Evolutionary conservation across 1,284 basidiomycete genomes (phyloP), one percentile per base, ranked within the genome.

Genomic region (Moesziomyces globuligerus): DNA sequence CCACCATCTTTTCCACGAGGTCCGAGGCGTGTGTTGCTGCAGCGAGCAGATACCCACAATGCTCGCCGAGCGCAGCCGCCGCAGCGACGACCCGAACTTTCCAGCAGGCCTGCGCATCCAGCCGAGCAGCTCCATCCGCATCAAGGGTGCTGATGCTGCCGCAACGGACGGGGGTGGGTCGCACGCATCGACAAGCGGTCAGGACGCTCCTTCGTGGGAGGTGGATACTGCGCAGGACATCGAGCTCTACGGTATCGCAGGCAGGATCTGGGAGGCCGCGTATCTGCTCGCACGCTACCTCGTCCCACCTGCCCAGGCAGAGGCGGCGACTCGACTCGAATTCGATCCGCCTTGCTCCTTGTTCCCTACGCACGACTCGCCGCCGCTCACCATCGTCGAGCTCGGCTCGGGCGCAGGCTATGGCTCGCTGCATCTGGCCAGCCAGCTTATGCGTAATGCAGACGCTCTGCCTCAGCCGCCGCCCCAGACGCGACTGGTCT

Each of bases 221-320:
- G 49, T 64, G 44, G 80, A 82, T 39, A 74, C 62, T 4, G 48
- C 55, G 11, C 58, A 70, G 9, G 79, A 81, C 48, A 82, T 82
- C 45, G 60, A 67, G 11, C 25, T 47, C n/a, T 82, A 56, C 21
- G 80, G 80, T 7, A 82, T 82, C 13, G 80, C 80, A 15, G 80
- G 80, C 2, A 57, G 80, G 3, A 76, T 80, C 21, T 82, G 80
- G 76, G 80, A 82, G 47, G 78, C 80, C 0, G 79, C 76, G 15
- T 81, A 76, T 39, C 38, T 80, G 26, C 54, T 79, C 1, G 51
- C 57, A 26, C 53, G 50, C 36, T 82, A 81, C 49, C 52, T 81
- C 39, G 53, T 2, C 60, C 69, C 11, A 34, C 53, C 11, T 20
- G n/a, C 17, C 6, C 41, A 23, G 8, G 11, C 0, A 13, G 42